A percentile compares a stretch with the other conserved stretches of the same genome.
phyloP scores from a whole-genome alignment of 2,329 filamentous ascomycete genomes.

The Xylogone sp. region DNA sequence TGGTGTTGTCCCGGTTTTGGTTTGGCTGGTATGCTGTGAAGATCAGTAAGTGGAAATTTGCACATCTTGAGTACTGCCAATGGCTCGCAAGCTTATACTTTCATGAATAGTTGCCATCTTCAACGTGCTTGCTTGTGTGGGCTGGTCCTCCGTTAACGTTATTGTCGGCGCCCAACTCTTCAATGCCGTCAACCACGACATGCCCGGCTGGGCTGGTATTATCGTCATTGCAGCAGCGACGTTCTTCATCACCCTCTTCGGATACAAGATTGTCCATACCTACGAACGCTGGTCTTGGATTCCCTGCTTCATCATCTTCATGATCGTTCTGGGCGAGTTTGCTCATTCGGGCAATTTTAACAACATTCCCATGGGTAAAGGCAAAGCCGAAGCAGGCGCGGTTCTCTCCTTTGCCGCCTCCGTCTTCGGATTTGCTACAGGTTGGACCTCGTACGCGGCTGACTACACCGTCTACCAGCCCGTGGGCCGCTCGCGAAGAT shows the following conservation, averaged over 20 bases:
- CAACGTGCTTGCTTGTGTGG: slow-evolving; percentile 67
- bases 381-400: slow-evolving; percentile 55
- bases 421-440: slow-evolving; percentile 65
- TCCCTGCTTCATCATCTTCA: slow-evolving; percentile 67
- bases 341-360: slow-evolving; percentile 63
- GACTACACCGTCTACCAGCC: slow-evolving; percentile 83
- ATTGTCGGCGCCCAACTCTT: slow-evolving; percentile 79
- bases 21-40: slow-evolving; percentile 72
- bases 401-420: slow-evolving; percentile 64
- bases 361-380: slow-evolving; percentile 50
- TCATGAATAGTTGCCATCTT: slow-evolving; percentile 60
- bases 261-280: slow-evolving; percentile 70
- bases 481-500: slow-evolving; percentile 49
- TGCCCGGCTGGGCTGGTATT: slow-evolving; percentile 72
- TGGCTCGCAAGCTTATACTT: slow-evolving; percentile 5
- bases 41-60: slow-evolving; percentile 46
- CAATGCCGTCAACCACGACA: slow-evolving; percentile 64
- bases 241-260: slow-evolving; percentile 67
- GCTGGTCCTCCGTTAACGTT: slow-evolving; percentile 74
- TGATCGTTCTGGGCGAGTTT: slow-evolving; percentile 67
- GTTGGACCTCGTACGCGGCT: slow-evolving; percentile 72
- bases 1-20: slow-evolving; percentile 75
- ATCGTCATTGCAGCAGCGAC: slow-evolving; percentile 68
- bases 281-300: slow-evolving; percentile 78
- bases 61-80: neutral